These are phyloP conservation scores for Cadophora malorum DNA, from an alignment of 2,329 filamentous ascomycete genomes.

Conservation along the genomic window DNA sequence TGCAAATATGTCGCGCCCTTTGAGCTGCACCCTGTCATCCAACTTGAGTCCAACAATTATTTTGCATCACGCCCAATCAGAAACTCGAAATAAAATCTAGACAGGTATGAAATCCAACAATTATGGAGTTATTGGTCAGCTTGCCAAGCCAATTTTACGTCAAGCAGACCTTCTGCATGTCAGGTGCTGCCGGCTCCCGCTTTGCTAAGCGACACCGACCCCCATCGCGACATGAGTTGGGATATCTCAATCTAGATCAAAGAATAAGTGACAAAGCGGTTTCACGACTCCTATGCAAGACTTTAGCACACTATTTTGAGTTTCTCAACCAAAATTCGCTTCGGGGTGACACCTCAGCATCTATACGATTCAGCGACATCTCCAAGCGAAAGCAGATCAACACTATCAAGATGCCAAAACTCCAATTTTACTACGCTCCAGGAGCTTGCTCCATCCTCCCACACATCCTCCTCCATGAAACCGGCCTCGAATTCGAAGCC, in stretches of 20 bases:
- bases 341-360: too few species aligned
- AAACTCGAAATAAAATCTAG: too few species aligned
- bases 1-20: too few species aligned
- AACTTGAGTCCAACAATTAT: too few species aligned
- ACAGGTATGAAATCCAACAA: neutral
- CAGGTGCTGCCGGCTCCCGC: slow-evolving; percentile 1
- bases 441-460: slow-evolving; percentile 45
- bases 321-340: too few species aligned
- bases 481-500: slow-evolving; percentile 35
- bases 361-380: too few species aligned
- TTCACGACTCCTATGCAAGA: too few species aligned
- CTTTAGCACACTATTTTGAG: too few species aligned
- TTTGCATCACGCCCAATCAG: too few species aligned
- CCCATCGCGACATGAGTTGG: neutral
- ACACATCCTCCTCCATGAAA: slow-evolving; percentile 45
- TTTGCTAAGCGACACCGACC: neutral
- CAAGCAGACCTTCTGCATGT: neutral
- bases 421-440: slow-evolving; percentile 43
- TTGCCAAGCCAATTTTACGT: slow-evolving; percentile 1
- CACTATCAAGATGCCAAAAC: slow-evolving; percentile 19
- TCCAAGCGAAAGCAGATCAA: neutral
- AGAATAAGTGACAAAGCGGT: too few species aligned
- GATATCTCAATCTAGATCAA: neutral
- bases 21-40: too few species aligned
- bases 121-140: neutral